Base-by-base conservation (phyloP, 345 rosid genomes). In the Gossypium raimondii region DNA sequence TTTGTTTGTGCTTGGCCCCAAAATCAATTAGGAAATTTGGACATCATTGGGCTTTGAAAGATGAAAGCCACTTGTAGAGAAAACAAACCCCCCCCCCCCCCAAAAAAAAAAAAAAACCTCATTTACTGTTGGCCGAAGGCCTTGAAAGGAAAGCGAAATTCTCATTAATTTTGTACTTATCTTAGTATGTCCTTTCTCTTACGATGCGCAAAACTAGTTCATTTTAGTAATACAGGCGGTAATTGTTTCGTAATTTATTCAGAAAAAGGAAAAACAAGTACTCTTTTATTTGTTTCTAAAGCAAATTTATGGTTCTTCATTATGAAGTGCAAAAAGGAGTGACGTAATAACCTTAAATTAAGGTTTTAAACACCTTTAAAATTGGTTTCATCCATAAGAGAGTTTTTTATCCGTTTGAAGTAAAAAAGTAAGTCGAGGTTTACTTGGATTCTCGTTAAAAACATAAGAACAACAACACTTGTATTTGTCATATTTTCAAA, bases 51-150 rank as follows among this genome's bases (percentile, higher is more conserved):
- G 86, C 82, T 81, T 79, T 79, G 65, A 73, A 79, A 78, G 78
- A 79, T 68, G 84, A 77, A 82, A 81, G 85, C 84, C 64, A 5
- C 24, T 9, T 79, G 85, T 78, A 82, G 85, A 85, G 84, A 62
- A 60, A 79, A 64, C 47, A 34, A 34, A 4, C 4, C 34, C 34
- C 34, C 6, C 38, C 38, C 38, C 0, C 38, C 6, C 38, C 6
- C 38, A 1, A 4, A 34, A 34, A 10, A 24, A 25, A 24, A 63
- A 22, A n/a, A 12, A 25, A 22, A 22, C 38, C 48, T 18, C 65
- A 75, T 62, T 25, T 6, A 65, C 67, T 62, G 67, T 80, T 1
- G 84, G 86, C 86, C 84, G 78, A 81, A 85, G 86, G 88, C 86
- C 81, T 73, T 45, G 24, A 72, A 73, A 53, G 53, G 38, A 64